phyloP scores from a whole-genome alignment of 2,329 filamentous ascomycete species.

The Arthrocladium fulminans region DNA sequence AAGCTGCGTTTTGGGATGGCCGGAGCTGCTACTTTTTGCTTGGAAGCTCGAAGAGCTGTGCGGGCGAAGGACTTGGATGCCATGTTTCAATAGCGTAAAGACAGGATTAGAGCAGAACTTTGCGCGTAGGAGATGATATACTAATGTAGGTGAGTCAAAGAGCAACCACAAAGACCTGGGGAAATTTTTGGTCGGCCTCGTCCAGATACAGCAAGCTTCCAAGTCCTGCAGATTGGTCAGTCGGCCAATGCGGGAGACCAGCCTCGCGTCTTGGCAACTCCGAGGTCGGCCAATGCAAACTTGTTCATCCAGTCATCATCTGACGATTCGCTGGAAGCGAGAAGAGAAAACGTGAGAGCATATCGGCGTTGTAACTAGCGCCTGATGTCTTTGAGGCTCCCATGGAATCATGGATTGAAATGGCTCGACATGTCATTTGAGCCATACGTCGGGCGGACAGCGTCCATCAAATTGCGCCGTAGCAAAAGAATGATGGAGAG shows the following conservation, averaged over 20 bases:
- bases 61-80: constrained; percentile 43
- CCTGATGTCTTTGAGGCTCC: too few species aligned
- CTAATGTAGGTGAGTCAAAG: constrained; percentile 9
- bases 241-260: constrained; percentile 1
- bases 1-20: constrained; percentile 49
- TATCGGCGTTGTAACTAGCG: too few species aligned
- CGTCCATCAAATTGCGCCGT: too few species aligned
- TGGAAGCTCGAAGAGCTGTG: constrained; percentile 50
- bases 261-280: constrained; percentile 6
- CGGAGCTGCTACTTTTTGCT: constrained; percentile 44
- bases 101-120: constrained; percentile 1
- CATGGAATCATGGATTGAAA: too few species aligned
- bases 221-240: background rate
- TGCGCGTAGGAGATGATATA: too few species aligned
- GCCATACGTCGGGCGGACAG: too few species aligned
- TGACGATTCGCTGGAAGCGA: too few species aligned
- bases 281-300: background rate
- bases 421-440: too few species aligned
- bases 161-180: constrained; percentile 5
- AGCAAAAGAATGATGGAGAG: too few species aligned
- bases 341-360: background rate
- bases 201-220: background rate
- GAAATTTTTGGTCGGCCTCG: background rate
- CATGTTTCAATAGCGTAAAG: constrained; percentile 29
- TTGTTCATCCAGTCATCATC: too few species aligned